Conservation (phyloP, 768 basidiomycete genomes). For the Rhodosporidiobolus sp. region DNA sequence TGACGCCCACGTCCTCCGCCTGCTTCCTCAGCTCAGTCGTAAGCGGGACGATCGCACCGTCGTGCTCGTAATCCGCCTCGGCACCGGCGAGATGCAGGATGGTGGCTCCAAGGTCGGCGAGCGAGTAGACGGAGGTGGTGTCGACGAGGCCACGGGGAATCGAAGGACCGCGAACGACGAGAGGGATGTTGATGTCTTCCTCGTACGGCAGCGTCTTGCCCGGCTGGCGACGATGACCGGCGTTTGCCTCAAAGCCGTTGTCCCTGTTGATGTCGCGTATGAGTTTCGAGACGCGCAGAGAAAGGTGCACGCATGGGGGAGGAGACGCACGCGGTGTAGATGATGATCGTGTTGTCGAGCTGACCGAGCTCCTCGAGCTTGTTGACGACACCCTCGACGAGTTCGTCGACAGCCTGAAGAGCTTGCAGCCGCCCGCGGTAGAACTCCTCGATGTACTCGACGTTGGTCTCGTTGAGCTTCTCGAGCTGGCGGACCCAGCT, state of each 20-base stretch:
- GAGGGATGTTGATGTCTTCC: constrained; percentile 41
- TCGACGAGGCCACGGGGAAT: constrained; percentile 21
- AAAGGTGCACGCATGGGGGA: background rate
- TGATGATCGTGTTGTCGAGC: constrained; percentile 38
- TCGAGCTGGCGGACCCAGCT: constrained; percentile 37
- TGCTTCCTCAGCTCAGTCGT: background rate
- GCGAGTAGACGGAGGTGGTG: constrained; percentile 29
- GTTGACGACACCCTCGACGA: constrained; percentile 32
- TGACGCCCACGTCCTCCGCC: constrained; percentile 2
- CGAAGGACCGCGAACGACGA: constrained; percentile 38
- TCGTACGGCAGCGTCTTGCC: constrained; percentile 42
- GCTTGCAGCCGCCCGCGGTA: constrained; percentile 31
- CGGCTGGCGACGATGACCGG: constrained; percentile 38
- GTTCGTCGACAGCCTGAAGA: constrained; percentile 41
- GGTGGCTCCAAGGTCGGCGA: constrained; percentile 37
- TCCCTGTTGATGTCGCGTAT: too few species aligned
- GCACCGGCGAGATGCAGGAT: constrained; percentile 40
- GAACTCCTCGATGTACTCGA: constrained; percentile 38
- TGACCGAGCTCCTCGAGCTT: constrained; percentile 34
- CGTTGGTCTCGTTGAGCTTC: constrained; percentile 24
- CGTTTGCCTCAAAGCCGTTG: constrained; percentile 38
- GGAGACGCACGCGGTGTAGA: constrained; percentile 27
- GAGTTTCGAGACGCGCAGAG: background rate
- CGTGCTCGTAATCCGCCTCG: constrained; percentile 35
- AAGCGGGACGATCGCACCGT: constrained; percentile 21